Base-by-base conservation (phyloP, 805 yeast species). In the Pichia nakasei region DNA sequence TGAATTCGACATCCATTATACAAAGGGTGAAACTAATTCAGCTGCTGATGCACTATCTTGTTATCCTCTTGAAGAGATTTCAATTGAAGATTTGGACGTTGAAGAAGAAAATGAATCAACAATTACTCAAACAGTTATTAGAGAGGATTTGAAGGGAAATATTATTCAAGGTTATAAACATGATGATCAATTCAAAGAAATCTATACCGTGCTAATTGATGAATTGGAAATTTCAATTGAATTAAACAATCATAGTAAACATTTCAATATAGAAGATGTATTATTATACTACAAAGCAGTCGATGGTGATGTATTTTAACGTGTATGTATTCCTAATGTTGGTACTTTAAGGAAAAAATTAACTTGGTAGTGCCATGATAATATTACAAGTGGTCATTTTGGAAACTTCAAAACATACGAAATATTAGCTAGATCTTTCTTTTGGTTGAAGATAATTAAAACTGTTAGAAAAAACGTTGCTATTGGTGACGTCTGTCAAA, bases 1-100 rank as follows among this genome's bases (percentile, higher is more conserved):
- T 33, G 46, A 42, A n/a, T 42, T 45, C 15, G 35, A 35, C 2
- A 38, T 42, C 13, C 12, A 32, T 24, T 44, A 44, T 27, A 20
- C 35, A 1, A 20, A 9, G 17, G 41, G 47, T 7, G 17, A 22
- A 13, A 13, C 20, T 13, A 40, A 44, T 12, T 38, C 42, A 3
- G 39, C 39, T 18, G 42, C 43, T 4, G 48, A 45, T 15, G 45
- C 45, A 9, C n/a, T 41, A 13, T 27, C 39, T 18, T 12, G 39
- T 21, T 34, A 41, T 36, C 43, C 43, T 9, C 5, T 22, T 22
- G 22, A 22, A 17, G 24, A 39, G 22, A 19, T 32, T 3, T 7
- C 21, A 4, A 6, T 32, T 9, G 9, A 22, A 22, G 26, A 22
- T 22, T n/a, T n/a, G n/a, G 21, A 31, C 5, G 15, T 22, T 5